A percentile compares a stretch with the other conserved stretches of the same genome.
phyloP scores from a whole-genome alignment of 305 asterid genomes.

The Caryopteris hybrid region DNA sequence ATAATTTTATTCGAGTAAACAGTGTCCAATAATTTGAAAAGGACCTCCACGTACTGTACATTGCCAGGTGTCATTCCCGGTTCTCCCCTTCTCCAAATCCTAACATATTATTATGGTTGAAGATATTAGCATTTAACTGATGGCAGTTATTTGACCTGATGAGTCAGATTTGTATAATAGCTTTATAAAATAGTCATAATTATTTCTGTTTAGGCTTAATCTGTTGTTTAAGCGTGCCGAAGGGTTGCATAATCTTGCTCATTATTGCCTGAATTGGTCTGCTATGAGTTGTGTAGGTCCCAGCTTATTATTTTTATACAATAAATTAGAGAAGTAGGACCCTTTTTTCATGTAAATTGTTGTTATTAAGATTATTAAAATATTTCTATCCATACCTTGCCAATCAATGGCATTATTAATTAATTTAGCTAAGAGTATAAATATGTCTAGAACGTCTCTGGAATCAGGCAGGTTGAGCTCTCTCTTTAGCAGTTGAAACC shows the following conservation, averaged over 20 bases:
- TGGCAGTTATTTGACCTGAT: constrained; percentile 15
- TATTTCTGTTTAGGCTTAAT: background rate
- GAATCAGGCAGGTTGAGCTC: constrained; percentile 14
- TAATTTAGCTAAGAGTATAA: constrained; percentile 23
- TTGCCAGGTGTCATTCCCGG: constrained; percentile 36
- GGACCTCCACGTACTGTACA: too few species aligned
- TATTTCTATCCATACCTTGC: constrained; percentile 4
- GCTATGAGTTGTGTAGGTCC: constrained; percentile 30
- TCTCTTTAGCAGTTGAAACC: too few species aligned
- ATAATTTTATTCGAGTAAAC: too few species aligned
- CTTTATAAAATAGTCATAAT: constrained; percentile 14
- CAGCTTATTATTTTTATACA: background rate
- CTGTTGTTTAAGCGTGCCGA: constrained; percentile 15
- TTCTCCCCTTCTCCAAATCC: constrained; percentile 9
- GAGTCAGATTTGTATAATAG: constrained; percentile 16
- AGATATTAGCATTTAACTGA: background rate
- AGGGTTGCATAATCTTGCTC: constrained; percentile 24
- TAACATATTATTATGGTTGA: constrained; percentile 19
- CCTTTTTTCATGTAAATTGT: background rate
- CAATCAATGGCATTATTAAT: constrained; percentile 7
- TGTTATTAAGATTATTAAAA: constrained; percentile 2
- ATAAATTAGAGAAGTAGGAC: constrained; percentile 1
- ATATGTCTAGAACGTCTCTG: constrained; percentile 15
- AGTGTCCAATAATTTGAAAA: constrained; percentile 15
- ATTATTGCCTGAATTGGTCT: constrained; percentile 30